Evolutionary conservation across 2,329 filamentous ascomycete genomes (phyloP).

Genomic region (Colletotrichum gigasporum): DNA sequence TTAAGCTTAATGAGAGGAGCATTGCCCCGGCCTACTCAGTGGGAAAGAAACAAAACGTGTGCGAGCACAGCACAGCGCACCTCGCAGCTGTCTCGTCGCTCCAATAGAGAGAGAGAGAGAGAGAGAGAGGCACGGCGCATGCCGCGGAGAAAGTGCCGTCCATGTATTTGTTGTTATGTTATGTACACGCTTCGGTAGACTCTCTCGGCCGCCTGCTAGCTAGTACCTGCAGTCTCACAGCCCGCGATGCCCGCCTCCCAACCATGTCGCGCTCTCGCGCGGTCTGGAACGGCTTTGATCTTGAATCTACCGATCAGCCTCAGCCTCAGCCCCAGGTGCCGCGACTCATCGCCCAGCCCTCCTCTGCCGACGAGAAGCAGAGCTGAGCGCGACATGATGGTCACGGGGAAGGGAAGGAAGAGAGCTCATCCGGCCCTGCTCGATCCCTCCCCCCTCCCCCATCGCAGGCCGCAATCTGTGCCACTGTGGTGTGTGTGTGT

Average conservation of each 20-base stretch:
- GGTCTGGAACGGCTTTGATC: conserved; percentile 14
- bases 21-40: neutral
- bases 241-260: neutral
- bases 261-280: neutral
- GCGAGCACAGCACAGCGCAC: neutral
- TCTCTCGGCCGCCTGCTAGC: conserved; percentile 4
- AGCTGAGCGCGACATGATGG: neutral
- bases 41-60: neutral
- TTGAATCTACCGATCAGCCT: conserved; percentile 5
- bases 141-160: conserved; percentile 10
- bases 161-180: neutral
- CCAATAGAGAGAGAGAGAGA: too few species aligned
- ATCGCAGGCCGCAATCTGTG: too few species aligned
- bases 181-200: neutral
- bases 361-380: neutral
- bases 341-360: neutral
- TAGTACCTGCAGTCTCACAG: neutral
- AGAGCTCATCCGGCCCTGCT: neutral
- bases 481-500: too few species aligned
- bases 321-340: conserved; percentile 1
- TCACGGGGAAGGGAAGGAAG: neutral
- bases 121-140: neutral
- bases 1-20: conserved; percentile 28
- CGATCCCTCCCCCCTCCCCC: neutral
- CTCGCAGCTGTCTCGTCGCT: too few species aligned